A percentile compares a stretch with the other conserved stretches of the same genome.
Conservation (phyloP, 768 basidiomycete species). For the Tephrocybe sp. region DNA sequence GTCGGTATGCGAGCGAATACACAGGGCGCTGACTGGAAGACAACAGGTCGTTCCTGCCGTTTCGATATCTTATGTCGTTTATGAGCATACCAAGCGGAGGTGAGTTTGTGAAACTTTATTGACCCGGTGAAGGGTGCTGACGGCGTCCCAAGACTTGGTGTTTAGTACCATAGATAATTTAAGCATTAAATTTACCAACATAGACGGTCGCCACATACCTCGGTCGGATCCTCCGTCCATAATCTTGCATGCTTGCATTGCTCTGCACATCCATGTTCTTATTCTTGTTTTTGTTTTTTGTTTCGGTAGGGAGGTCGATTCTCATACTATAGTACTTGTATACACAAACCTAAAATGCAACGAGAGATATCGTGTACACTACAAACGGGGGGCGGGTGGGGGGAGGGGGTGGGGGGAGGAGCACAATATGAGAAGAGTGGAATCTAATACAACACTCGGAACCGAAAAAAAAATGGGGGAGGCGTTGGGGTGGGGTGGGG, state of each 20-base stretch:
- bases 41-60: slow-evolving; percentile 90
- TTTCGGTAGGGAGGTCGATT: slow-evolving; percentile 9
- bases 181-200: slow-evolving; percentile 6
- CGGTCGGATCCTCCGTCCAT: too few species aligned
- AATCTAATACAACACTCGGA: slow-evolving; percentile 12
- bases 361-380: slow-evolving; percentile 10
- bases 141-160: slow-evolving; percentile 51
- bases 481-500: not conserved
- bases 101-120: slow-evolving; percentile 28
- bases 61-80: slow-evolving; percentile 95
- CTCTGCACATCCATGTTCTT: too few species aligned
- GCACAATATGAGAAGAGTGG: not conserved
- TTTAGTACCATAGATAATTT: slow-evolving; percentile 37
- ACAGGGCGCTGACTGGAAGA: too few species aligned
- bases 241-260: too few species aligned
- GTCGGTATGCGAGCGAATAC: too few species aligned
- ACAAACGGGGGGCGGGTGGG: not conserved
- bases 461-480: not conserved
- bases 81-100: slow-evolving; percentile 84
- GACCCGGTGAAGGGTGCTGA: slow-evolving; percentile 11
- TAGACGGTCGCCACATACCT: too few species aligned
- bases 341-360: slow-evolving; percentile 14
- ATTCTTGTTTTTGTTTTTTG: too few species aligned
- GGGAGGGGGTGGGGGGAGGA: not conserved
- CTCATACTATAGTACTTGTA: slow-evolving; percentile 15